A percentile compares a stretch with the other conserved stretches of the same genome.
Evolutionary conservation across 805 yeast species (phyloP).

Genomic region (Starmerella apicola): DNA sequence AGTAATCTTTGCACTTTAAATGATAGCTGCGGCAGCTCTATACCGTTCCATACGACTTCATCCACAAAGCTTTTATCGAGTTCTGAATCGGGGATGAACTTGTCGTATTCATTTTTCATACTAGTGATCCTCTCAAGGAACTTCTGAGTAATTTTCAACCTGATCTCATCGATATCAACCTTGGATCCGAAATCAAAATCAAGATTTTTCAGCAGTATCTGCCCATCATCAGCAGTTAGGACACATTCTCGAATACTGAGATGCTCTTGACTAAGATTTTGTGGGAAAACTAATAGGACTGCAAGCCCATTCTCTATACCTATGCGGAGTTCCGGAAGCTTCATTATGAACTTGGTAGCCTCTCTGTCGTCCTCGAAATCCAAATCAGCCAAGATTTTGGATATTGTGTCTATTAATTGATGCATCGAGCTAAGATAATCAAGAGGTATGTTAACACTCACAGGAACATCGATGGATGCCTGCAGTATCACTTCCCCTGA

Average conservation of each 20-base stretch:
- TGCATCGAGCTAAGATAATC: neutral
- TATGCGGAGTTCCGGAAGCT: constrained; percentile 17
- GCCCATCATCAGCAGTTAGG: constrained; percentile 15
- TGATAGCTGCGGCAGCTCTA: neutral
- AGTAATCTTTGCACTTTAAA: neutral
- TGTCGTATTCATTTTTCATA: neutral
- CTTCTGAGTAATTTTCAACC: neutral
- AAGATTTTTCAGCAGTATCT: constrained; percentile 9
- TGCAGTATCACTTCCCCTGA: neutral
- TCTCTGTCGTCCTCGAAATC: constrained; percentile 13
- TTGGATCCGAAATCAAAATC: neutral
- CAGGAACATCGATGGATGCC: constrained; percentile 2
- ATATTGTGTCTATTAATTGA: neutral
- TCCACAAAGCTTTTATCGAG: too few species aligned
- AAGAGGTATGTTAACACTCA: constrained; percentile 3
- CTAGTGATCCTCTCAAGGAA: neutral
- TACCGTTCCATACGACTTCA: neutral
- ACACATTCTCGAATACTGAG: constrained; percentile 13
- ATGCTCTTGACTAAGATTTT: constrained; percentile 3
- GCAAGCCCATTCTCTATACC: constrained; percentile 13
- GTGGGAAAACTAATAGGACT: constrained; percentile 14
- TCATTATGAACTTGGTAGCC: constrained; percentile 12
- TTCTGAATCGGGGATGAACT: neutral
- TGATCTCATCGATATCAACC: neutral
- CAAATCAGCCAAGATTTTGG: neutral